These are phyloP conservation scores for Lentithecium fluviatile DNA, from an alignment of 495 filamentous ascomycete species.

Conservation along the genomic window DNA sequence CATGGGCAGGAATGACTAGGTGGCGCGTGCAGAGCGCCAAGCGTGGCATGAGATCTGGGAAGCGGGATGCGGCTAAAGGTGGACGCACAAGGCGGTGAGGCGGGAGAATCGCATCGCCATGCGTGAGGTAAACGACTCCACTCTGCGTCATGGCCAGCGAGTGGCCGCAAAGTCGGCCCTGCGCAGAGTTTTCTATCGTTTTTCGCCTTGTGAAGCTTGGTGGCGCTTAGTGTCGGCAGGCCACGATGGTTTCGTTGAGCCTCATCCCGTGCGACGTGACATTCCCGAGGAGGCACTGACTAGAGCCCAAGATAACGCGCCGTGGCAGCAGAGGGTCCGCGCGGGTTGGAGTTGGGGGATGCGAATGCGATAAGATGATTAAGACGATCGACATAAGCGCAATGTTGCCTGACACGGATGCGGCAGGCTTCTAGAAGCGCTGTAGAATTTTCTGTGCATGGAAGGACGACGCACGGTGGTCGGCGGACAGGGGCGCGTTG, in stretches of 20 bases:
- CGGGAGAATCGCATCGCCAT: slow-evolving; percentile 14
- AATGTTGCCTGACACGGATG: slow-evolving; percentile 8
- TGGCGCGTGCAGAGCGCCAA: slow-evolving; percentile 22
- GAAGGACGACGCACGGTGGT: not conserved
- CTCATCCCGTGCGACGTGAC: not conserved
- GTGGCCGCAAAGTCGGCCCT: not conserved
- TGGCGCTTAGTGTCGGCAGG: too few species aligned
- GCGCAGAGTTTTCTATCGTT: slow-evolving; percentile 5
- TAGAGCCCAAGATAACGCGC: not conserved
- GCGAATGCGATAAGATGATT: slow-evolving; percentile 1
- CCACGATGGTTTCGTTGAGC: not conserved
- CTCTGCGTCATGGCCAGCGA: slow-evolving; percentile 4
- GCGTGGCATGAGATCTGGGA: slow-evolving; percentile 8
- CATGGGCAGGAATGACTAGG: too few species aligned
- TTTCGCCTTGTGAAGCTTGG: not conserved
- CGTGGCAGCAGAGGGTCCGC: not conserved
- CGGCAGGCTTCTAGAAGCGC: slow-evolving; percentile 21
- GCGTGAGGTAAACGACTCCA: not conserved
- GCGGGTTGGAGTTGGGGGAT: not conserved
- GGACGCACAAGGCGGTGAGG: slow-evolving; percentile 25
- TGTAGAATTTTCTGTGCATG: slow-evolving; percentile 14
- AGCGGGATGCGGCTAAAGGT: slow-evolving; percentile 16
- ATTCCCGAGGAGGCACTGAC: not conserved
- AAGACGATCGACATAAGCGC: slow-evolving; percentile 26
- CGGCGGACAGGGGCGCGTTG: not conserved